Percentiles rank a stretch among this genome's conserved stretches.
Conservation (phyloP, 768 basidiomycete species). For the Lyophyllum semitale region DNA sequence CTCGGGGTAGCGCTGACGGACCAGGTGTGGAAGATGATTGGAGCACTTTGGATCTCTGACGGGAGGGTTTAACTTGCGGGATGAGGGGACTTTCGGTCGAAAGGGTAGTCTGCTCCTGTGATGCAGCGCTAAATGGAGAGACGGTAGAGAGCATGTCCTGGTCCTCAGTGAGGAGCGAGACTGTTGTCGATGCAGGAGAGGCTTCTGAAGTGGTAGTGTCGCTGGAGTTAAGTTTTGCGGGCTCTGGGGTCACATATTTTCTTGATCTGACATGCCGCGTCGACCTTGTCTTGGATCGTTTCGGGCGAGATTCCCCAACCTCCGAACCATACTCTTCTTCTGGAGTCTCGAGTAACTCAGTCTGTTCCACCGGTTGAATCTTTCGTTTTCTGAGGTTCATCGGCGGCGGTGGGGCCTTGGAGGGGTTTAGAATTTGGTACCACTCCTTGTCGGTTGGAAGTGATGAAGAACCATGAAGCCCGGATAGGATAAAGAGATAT, state of each 20-base stretch:
- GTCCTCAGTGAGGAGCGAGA: slow-evolving; percentile 5
- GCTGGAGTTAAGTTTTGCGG: slow-evolving; percentile 5
- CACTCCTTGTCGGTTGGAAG: slow-evolving; percentile 32
- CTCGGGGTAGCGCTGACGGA: slow-evolving; percentile 13
- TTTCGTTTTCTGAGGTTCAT: slow-evolving; percentile 38
- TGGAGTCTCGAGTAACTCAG: slow-evolving; percentile 21
- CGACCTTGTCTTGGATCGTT: slow-evolving; percentile 23
- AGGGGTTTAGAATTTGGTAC: slow-evolving; percentile 33
- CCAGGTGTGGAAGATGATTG: slow-evolving; percentile 8
- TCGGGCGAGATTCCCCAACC: slow-evolving; percentile 29
- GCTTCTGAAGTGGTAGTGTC: neutral
- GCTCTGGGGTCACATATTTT: slow-evolving; percentile 2
- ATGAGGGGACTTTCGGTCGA: neutral
- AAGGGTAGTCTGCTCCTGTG: neutral
- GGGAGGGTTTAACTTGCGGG: neutral
- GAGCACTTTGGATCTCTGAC: slow-evolving; percentile 1
- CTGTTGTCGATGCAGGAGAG: slow-evolving; percentile 1
- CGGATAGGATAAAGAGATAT: slow-evolving; percentile 37
- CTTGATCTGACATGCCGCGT: slow-evolving; percentile 9
- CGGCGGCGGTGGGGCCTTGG: slow-evolving; percentile 27
- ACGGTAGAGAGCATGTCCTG: neutral
- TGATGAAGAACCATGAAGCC: slow-evolving; percentile 33
- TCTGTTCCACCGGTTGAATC: slow-evolving; percentile 24
- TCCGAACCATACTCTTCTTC: slow-evolving; percentile 26
- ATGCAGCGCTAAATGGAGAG: neutral